phyloP scores from a whole-genome alignment of 768 basidiomycete genomes.

The Saitozyma sp. region DNA sequence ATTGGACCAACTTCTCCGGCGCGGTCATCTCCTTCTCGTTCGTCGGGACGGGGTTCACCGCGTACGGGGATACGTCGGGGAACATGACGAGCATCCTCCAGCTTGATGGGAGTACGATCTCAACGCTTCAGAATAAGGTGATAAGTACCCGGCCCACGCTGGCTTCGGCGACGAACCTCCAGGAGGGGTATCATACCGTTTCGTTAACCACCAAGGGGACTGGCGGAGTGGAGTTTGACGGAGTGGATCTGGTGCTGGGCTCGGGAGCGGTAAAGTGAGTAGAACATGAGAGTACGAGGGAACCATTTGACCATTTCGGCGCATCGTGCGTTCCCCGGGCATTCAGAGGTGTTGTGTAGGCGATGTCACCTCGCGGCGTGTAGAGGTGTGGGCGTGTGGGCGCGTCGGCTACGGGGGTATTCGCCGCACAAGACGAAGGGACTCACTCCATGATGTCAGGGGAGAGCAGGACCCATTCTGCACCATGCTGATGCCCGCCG shows the following conservation, averaged over 20 bases:
- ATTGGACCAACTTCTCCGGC: neutral
- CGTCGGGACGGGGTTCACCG: conserved; percentile 3
- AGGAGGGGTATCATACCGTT: neutral
- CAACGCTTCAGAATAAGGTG: no score
- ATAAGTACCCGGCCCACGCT: neutral
- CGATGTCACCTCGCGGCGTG: no score
- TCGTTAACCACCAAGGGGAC: neutral
- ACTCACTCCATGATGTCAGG: no score
- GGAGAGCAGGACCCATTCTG: no score
- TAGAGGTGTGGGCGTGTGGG: no score
- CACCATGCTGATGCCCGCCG: no score
- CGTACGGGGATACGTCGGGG: neutral
- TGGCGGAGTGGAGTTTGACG: conserved; percentile 1
- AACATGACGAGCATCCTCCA: neutral
- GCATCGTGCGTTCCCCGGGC: no score
- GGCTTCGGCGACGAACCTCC: neutral
- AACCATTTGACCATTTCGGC: neutral
- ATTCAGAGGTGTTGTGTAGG: no score
- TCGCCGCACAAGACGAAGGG: neutral
- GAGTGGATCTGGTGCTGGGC: neutral
- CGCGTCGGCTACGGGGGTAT: no score
- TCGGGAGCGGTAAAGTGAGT: neutral
- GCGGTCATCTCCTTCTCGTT: conserved; percentile 1
- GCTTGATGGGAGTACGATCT: neutral
- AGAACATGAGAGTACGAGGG: no score